phyloP scores from a whole-genome alignment of 2,329 filamentous ascomycete species.

The Colletotrichum tropicicola region DNA sequence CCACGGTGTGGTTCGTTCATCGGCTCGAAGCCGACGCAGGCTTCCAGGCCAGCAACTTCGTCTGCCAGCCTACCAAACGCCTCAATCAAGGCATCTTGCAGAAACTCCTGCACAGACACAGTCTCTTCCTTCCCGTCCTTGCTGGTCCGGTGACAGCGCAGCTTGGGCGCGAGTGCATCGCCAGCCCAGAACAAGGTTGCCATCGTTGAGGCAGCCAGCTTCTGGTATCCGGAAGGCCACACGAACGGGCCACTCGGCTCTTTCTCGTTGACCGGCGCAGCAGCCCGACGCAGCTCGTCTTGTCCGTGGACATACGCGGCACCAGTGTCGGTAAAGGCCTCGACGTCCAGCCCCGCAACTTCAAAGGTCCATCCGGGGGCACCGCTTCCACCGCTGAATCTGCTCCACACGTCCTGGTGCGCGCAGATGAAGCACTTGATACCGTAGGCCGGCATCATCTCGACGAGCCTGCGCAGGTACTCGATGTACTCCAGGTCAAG shows the following conservation, averaged over 20 bases:
- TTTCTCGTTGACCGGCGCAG: constrained; percentile 36
- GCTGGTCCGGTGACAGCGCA: constrained; percentile 28
- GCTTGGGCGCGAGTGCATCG: constrained; percentile 35
- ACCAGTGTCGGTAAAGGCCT: constrained; percentile 38
- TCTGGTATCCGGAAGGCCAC: constrained; percentile 48
- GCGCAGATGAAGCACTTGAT: constrained; percentile 52
- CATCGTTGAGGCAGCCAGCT: constrained; percentile 44
- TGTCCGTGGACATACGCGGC: constrained; percentile 46
- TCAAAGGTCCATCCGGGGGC: constrained; percentile 53
- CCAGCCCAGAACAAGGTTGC: constrained; percentile 39
- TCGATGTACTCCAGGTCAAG: constrained; percentile 48
- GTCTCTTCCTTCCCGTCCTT: neutral
- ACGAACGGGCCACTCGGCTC: constrained; percentile 47
- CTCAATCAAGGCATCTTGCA: constrained; percentile 44
- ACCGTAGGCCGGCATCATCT: constrained; percentile 47
- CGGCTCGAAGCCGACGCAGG: constrained; percentile 49
- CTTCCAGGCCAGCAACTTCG: constrained; percentile 41
- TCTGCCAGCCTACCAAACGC: constrained; percentile 46
- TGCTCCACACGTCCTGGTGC: constrained; percentile 53
- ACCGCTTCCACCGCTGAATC: constrained; percentile 51
- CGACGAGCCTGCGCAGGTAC: constrained; percentile 46
- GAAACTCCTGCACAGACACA: constrained; percentile 38
- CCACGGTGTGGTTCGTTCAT: constrained; percentile 54
- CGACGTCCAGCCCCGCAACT: constrained; percentile 48
- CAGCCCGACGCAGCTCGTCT: constrained; percentile 40